phyloP scores from a whole-genome alignment of 1,139 yeast genomes.

The Suhomyces ambrosiae region DNA sequence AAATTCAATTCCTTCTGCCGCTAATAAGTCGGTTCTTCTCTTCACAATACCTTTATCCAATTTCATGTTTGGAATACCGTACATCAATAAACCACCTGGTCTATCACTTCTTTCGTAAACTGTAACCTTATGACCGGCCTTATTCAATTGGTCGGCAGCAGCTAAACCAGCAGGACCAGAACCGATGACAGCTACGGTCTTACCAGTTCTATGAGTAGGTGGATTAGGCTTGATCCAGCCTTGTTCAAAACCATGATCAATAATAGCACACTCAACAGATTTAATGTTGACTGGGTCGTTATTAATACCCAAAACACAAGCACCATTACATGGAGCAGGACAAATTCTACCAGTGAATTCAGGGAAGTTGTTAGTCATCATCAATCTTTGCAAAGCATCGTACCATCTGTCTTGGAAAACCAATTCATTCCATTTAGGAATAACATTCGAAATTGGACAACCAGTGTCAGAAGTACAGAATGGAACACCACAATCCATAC shows the following conservation, averaged over 20 bases:
- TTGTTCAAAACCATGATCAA: conserved; percentile 93
- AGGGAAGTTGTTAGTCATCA: conserved; percentile 98
- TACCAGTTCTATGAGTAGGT: conserved; percentile 81
- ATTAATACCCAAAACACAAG: conserved; percentile 92
- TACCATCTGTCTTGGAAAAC: conserved; percentile 95
- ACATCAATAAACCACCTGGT: conserved; percentile 96
- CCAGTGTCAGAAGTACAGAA: conserved; percentile 98
- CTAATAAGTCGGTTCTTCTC: conserved; percentile 88
- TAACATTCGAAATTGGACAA: conserved; percentile 94
- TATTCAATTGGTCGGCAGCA: conserved; percentile 93
- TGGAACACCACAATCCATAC: conserved; percentile 99
- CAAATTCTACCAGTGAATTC: conserved; percentile 98
- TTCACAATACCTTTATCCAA: conserved; percentile 90
- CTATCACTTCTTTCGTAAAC: conserved; percentile 94
- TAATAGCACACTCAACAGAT: conserved; percentile 93
- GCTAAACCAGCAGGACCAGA: conserved; percentile 98
- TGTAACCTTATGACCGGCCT: conserved; percentile 90
- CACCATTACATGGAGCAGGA: conserved; percentile 99
- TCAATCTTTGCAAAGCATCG: conserved; percentile 86
- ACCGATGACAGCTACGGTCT: conserved; percentile 83
- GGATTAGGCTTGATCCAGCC: conserved; percentile 93
- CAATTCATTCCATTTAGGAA: conserved; percentile 97
- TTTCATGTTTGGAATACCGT: conserved; percentile 99
- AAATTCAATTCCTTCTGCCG: conserved; percentile 86
- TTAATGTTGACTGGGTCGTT: conserved; percentile 97